phyloP scores from a whole-genome alignment of 805 yeast genomes.

The Metschnikowia gelsemii region DNA sequence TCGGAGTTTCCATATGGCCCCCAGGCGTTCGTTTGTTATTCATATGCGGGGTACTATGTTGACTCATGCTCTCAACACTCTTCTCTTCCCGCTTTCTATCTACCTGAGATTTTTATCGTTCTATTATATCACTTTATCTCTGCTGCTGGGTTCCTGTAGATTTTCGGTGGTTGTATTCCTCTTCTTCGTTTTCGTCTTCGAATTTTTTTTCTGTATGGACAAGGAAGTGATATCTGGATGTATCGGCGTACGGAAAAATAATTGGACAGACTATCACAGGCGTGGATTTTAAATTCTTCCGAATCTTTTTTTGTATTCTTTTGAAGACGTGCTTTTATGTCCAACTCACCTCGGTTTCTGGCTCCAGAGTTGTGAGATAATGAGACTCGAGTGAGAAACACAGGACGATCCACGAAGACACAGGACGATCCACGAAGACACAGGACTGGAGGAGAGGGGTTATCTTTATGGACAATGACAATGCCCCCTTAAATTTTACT shows the following conservation, averaged over 20 bases:
- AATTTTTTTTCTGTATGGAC: too few relatives aligned
- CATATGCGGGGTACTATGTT: conserved; percentile 38
- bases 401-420: too few relatives aligned
- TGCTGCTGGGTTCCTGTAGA: not conserved
- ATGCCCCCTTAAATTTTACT: too few relatives aligned
- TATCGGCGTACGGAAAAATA: too few relatives aligned
- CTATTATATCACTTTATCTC: not conserved
- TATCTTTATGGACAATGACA: too few relatives aligned
- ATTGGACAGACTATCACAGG: not conserved
- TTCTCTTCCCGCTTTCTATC: not conserved
- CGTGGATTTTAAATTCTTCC: not conserved
- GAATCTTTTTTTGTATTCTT: not conserved
- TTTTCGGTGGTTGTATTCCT: not conserved
- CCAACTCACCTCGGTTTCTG: not conserved
- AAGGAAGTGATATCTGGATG: too few relatives aligned
- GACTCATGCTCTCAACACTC: conserved; percentile 28
- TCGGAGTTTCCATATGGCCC: conserved; percentile 14
- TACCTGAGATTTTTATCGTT: not conserved
- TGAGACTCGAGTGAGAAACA: too few relatives aligned
- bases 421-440: too few relatives aligned
- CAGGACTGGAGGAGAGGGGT: too few relatives aligned
- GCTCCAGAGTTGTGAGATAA: too few relatives aligned
- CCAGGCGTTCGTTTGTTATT: conserved; percentile 34
- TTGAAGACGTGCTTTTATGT: too few relatives aligned
- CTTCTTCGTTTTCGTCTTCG: too few relatives aligned